Base-by-base conservation (phyloP, 306 rosid genomes). In the Bauhinia variegata region DNA sequence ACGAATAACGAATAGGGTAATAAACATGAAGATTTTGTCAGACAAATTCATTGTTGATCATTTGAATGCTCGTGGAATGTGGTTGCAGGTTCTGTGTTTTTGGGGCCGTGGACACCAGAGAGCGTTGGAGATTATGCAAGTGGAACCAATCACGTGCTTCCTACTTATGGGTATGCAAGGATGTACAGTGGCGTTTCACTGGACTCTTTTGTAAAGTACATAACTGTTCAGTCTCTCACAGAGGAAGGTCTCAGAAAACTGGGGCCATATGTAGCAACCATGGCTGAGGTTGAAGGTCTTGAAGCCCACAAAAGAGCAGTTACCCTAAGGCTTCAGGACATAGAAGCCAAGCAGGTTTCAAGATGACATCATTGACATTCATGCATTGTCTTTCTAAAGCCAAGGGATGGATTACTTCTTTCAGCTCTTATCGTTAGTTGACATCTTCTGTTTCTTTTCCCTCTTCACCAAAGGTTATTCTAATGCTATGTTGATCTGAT, bases 51-150 rank as follows among this genome's bases (percentile, higher is more conserved):
- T 23, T 23, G 28, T 23, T 23, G 28, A 23, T 2, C 28, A 23
- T 66, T 58, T 67, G 17, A 66, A 54, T 34, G 56, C 19, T 19
- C 54, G 38, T 66, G 9, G 38, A 65, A 41, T 58, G 65, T 51
- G 13, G 43, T 1, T 50, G 73, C 85, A 93, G 99, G 99, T 58
- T 93, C 97, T 34, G 97, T 93, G 60, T 90, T 90, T 71, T 64
- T 93, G 65, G 99, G 99, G 68, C 90, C 78, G 7, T 93, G 99
- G 99, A 93, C 99, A 2, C 99, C 99, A 0, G 97, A 90, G 81
- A 93, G 99, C 49, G 97, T 93, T 18, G 96, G 99, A 73, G 99
- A 93, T 63, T 93, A 93, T 46, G 99, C 99, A 12, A 93, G 99
- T 54, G 99, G 99, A 46, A 93, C 99, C 16, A 93, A 90, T 79